Evolutionary conservation across 352 stramenopile genomes (phyloP).

Genomic region (Phytophthora sp.): DNA sequence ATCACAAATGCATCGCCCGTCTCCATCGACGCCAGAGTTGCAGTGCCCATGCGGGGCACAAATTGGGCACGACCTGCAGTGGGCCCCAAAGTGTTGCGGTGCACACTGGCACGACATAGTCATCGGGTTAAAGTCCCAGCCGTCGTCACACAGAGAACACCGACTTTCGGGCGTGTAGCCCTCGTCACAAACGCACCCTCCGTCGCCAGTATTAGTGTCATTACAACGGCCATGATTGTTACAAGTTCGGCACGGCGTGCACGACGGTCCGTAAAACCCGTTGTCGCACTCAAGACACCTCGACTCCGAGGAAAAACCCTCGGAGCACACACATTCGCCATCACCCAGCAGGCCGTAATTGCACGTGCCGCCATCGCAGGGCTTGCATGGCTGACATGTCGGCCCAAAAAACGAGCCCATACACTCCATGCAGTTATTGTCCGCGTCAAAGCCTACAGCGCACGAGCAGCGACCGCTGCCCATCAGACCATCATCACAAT

Average conservation of each 20-base stretch:
- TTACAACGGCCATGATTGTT: slow-evolving; percentile 86
- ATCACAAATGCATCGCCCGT: slow-evolving; percentile 86
- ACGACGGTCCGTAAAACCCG: slow-evolving; percentile 79
- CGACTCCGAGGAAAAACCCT: slow-evolving; percentile 76
- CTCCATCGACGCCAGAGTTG: slow-evolving; percentile 81
- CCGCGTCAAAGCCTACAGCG: slow-evolving; percentile 77
- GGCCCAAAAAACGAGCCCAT: slow-evolving; percentile 83
- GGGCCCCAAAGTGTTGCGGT: slow-evolving; percentile 77
- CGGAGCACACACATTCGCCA: slow-evolving; percentile 79
- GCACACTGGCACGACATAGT: slow-evolving; percentile 89
- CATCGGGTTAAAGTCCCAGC: slow-evolving; percentile 89
- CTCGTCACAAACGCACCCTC: slow-evolving; percentile 84
- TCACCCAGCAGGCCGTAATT: slow-evolving; percentile 82
- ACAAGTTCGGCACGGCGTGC: slow-evolving; percentile 79
- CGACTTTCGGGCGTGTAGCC: slow-evolving; percentile 77
- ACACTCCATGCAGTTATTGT: slow-evolving; percentile 82
- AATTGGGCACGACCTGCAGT: slow-evolving; percentile 86
- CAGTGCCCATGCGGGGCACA: slow-evolving; percentile 85
- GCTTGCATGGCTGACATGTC: slow-evolving; percentile 73
- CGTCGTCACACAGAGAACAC: slow-evolving; percentile 82
- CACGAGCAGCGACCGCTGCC: slow-evolving; percentile 87
- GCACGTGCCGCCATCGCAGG: slow-evolving; percentile 82
- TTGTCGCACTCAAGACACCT: slow-evolving; percentile 78
- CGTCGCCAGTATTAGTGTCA: slow-evolving; percentile 69
- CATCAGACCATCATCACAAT: slow-evolving; percentile 82